phyloP scores from a whole-genome alignment of 2,329 filamentous ascomycete genomes.

The Colletotrichum cuscutae region DNA sequence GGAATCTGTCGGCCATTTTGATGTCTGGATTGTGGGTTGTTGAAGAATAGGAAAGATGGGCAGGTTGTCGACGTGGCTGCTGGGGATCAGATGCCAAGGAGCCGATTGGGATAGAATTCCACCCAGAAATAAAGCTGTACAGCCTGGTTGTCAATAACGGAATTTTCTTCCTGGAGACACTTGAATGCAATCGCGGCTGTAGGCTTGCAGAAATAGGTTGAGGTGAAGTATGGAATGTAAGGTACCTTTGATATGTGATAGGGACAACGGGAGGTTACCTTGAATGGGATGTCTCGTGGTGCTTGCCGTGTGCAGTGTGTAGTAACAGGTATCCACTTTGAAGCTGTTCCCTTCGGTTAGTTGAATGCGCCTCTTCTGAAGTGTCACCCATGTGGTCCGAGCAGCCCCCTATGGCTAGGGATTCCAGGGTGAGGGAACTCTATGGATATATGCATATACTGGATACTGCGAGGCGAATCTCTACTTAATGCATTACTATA shows the following conservation, averaged over 20 bases:
- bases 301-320: constrained; percentile 24
- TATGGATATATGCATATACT: constrained; percentile 4
- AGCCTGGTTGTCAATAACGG: neutral
- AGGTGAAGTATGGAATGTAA: neutral
- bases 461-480: neutral
- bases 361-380: constrained; percentile 12
- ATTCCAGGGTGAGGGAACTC: accelerated
- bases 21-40: constrained; percentile 21
- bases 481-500: neutral
- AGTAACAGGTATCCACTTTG: neutral
- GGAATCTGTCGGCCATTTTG: constrained; percentile 81
- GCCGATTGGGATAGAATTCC: neutral
- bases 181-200: neutral
- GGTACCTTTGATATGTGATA: neutral
- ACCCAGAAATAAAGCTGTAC: neutral
- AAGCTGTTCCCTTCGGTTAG: constrained; percentile 25
- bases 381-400: neutral
- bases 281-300: constrained; percentile 10
- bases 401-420: neutral
- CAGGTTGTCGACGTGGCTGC: constrained; percentile 79
- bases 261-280: constrained; percentile 16
- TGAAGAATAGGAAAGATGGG: constrained; percentile 32
- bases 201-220: neutral
- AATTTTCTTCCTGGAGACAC: neutral
- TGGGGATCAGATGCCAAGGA: constrained; percentile 8